These are phyloP conservation scores for Pythium monospermum DNA, from an alignment of 352 stramenopile genomes.

Conservation along the genomic window DNA sequence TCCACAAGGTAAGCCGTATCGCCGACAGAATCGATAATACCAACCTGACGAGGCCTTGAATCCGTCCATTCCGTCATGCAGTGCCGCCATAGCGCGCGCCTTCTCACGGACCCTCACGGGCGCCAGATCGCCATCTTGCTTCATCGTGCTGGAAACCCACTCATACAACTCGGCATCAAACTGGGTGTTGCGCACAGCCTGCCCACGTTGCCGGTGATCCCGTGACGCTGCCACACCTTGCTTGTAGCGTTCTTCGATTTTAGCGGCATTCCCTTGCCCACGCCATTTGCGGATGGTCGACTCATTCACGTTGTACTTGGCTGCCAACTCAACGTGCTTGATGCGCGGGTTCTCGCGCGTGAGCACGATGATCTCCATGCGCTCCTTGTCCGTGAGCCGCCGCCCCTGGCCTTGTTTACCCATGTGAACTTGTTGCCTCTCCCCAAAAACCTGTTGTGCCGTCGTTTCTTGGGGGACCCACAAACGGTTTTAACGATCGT, in stretches of 20 bases:
- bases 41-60: slow-evolving; percentile 56
- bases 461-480: slow-evolving; percentile 18
- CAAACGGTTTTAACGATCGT: neutral
- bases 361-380: slow-evolving; percentile 57
- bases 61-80: slow-evolving; percentile 30
- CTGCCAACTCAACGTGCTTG: slow-evolving; percentile 44
- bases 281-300: slow-evolving; percentile 63
- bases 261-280: slow-evolving; percentile 27
- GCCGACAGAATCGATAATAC: slow-evolving; percentile 49
- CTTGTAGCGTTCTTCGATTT: slow-evolving; percentile 36
- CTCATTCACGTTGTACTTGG: slow-evolving; percentile 45
- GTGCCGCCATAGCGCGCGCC: slow-evolving; percentile 26
- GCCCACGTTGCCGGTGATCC: slow-evolving; percentile 32
- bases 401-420: slow-evolving; percentile 37
- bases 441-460: slow-evolving; percentile 20
- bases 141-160: slow-evolving; percentile 27
- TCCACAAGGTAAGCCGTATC: slow-evolving; percentile 29
- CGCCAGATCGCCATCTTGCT: slow-evolving; percentile 19
- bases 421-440: slow-evolving; percentile 14
- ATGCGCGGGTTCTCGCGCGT: slow-evolving; percentile 39
- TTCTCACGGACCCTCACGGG: slow-evolving; percentile 30
- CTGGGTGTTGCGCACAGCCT: slow-evolving; percentile 29
- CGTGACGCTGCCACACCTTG: slow-evolving; percentile 27
- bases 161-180: slow-evolving; percentile 39
- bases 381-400: slow-evolving; percentile 54